Conservation (phyloP, 2,329 filamentous ascomycete species). For the Trichophyton schoenleinii region DNA sequence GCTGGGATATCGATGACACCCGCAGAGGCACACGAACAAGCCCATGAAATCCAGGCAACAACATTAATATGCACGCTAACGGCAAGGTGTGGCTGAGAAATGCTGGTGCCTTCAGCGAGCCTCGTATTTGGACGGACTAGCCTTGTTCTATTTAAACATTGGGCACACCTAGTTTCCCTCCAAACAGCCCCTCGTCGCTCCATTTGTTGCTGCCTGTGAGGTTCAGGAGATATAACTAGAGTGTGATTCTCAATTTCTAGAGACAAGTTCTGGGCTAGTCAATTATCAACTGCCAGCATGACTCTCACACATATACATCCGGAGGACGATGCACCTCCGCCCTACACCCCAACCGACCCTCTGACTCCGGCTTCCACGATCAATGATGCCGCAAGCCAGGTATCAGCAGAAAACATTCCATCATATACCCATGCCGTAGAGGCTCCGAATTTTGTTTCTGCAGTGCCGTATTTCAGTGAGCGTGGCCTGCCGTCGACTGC, state of each 20-base stretch:
- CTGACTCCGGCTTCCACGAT: slow-evolving; percentile 14
- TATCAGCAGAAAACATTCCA: slow-evolving; percentile 3
- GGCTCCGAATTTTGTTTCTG: slow-evolving; percentile 18
- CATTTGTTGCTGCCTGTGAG: not conserved
- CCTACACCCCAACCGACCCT: slow-evolving; percentile 32
- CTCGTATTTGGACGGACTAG: not conserved
- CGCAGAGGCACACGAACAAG: not conserved
- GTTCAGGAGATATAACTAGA: not conserved
- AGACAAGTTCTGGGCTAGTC: not conserved
- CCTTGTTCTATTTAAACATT: not conserved
- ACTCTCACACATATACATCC: slow-evolving; percentile 4
- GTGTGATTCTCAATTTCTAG: not conserved
- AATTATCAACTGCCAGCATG: not conserved
- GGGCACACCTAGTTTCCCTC: not conserved
- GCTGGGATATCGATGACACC: too few species aligned
- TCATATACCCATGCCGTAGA: slow-evolving; percentile 14
- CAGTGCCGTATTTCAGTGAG: slow-evolving; percentile 29
- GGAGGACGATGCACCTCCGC: slow-evolving; percentile 28
- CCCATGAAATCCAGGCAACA: not conserved
- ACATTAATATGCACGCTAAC: not conserved
- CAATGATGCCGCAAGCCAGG: slow-evolving; percentile 13
- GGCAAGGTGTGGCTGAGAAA: not conserved
- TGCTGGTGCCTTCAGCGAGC: not conserved
- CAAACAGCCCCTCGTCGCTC: not conserved
- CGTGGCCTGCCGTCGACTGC: slow-evolving; percentile 19